Evolutionary conservation across 768 basidiomycete species (phyloP), one percentile per base, ranked within the genome.

Genomic region (Mycena kentingensis): DNA sequence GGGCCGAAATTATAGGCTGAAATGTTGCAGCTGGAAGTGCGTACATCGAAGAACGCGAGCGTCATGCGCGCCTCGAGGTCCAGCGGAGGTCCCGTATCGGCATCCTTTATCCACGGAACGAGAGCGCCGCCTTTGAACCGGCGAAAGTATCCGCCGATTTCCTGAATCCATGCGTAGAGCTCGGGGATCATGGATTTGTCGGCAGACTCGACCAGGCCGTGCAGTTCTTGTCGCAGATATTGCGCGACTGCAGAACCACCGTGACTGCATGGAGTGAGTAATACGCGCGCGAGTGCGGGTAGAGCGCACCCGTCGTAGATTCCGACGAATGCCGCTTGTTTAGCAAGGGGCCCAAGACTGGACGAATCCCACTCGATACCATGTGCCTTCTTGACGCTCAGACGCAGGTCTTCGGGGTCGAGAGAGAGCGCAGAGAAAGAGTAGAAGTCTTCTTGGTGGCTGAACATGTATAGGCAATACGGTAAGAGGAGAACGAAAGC

Each of bases 181-280:
- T 90, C 88, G 4, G 89, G 87, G 25, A 94, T 84, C 22, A 82
- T 76, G 1, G 77, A 67, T 63, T 88, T 87, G 62, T 88, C 63
- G 5, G 83, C 90, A 5, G 83, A 83, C 68, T 96, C 93, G 54
- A 96, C 87, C 46, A 93, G 72, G 2, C 85, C 84, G 61, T 95
- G 93, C 11, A 96, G 71, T 66, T 96, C 87, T 58, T 94, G 86
- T 18, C 88, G 84, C 26, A 94, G 76, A 67, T 85, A 94, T 54
- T 90, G 84, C 2, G 93, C 88, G 16, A 95, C 93, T 10, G 87
- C 87, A n/a, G 87, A 87, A 8, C 94, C 94, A 6, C 94, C 94
- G 63, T 97, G 94, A 7, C 91, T 93, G 52, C 19, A 18, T 22
- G 49, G n/a, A 27, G 15, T 37, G 34, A 41, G 56, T 52, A 53